Evolutionary conservation across 192 early-diverging fungal species (phyloP).

Genomic region (Chytriomyces hyalinus): DNA sequence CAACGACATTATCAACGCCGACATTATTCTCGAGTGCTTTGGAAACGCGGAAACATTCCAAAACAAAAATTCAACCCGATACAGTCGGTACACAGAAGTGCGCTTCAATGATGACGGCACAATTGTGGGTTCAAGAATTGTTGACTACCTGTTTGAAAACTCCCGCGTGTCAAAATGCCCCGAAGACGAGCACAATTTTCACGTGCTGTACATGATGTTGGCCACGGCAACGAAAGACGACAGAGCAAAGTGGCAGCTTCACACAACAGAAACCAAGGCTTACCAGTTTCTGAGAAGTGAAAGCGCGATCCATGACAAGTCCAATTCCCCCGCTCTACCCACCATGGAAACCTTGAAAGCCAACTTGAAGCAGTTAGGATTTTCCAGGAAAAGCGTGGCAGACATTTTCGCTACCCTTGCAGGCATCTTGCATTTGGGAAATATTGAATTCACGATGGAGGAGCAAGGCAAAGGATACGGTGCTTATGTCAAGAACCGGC

Average conservation of each 20-base stretch:
- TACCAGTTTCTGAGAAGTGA: slow-evolving; percentile 40
- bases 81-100: slow-evolving; percentile 84
- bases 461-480: slow-evolving; percentile 49
- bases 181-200: slow-evolving; percentile 81
- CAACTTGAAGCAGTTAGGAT: slow-evolving; percentile 82
- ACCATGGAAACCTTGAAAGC: slow-evolving; percentile 70
- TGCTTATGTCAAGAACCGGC: slow-evolving; percentile 77
- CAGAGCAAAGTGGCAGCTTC: slow-evolving; percentile 71
- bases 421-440: slow-evolving; percentile 85
- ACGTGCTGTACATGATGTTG: slow-evolving; percentile 89
- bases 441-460: slow-evolving; percentile 79
- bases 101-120: slow-evolving; percentile 92
- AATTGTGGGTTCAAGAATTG: slow-evolving; percentile 82
- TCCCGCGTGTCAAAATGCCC: slow-evolving; percentile 64
- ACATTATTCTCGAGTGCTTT: slow-evolving; percentile 84
- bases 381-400: slow-evolving; percentile 78
- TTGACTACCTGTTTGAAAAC: slow-evolving; percentile 87
- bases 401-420: slow-evolving; percentile 87
- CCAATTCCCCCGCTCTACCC: slow-evolving; percentile 43
- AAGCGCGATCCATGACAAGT: slow-evolving; percentile 52
- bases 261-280: slow-evolving; percentile 46
- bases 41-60: slow-evolving; percentile 79
- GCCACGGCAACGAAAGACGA: slow-evolving; percentile 81
- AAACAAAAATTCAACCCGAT: slow-evolving; percentile 82
- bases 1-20: slow-evolving; percentile 60